A percentile compares a stretch with the other conserved stretches of the same genome.
phyloP scores from a whole-genome alignment of 1,284 basidiomycete species.

The Ceratobasidium sp. region DNA sequence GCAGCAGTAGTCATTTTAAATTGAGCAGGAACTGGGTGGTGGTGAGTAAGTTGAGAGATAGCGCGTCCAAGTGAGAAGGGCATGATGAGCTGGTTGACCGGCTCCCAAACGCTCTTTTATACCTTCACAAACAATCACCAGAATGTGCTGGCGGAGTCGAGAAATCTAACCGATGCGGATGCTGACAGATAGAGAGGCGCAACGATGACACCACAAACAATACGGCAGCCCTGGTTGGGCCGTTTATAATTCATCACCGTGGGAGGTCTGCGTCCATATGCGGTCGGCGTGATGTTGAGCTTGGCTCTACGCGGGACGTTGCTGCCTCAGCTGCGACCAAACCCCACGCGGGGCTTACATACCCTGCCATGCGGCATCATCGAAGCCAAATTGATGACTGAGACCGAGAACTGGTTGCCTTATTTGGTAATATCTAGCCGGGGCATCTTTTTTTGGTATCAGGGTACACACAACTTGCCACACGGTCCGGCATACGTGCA shows the following conservation, averaged over 20 bases:
- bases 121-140: neutral
- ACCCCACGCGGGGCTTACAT: conserved; percentile 25
- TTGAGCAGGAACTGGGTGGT: conserved; percentile 17
- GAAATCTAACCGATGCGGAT: conserved; percentile 1
- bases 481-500: too few relatives aligned
- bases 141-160: conserved; percentile 8
- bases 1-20: conserved; percentile 2
- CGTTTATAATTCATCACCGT: conserved; percentile 37
- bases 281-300: conserved; percentile 22
- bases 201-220: conserved; percentile 5
- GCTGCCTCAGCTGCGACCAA: conserved; percentile 39
- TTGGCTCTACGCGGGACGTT: neutral
- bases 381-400: conserved; percentile 15
- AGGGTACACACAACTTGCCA: too few relatives aligned
- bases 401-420: conserved; percentile 16
- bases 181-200: conserved; percentile 35
- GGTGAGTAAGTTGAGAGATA: conserved; percentile 20
- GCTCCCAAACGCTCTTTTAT: conserved; percentile 19
- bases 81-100: conserved; percentile 30
- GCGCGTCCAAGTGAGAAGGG: conserved; percentile 37
- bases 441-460: neutral
- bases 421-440: conserved; percentile 2
- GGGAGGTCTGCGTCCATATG: conserved; percentile 29
- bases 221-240: conserved; percentile 8
- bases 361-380: too few relatives aligned